Conservation (phyloP, 148 eudicot genomes). For the Beta vulgaris region DNA sequence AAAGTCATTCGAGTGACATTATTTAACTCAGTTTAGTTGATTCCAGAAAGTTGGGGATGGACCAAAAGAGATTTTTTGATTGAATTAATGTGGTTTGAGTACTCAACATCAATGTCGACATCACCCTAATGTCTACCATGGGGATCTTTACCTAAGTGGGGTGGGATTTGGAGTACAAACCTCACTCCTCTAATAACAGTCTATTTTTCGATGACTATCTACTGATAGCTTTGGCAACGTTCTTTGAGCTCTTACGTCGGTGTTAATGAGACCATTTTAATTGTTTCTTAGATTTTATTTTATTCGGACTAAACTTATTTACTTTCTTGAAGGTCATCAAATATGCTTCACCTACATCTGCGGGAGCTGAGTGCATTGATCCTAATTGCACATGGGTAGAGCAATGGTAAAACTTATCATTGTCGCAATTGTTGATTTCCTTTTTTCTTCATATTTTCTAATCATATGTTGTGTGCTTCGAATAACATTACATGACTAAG, state of each 20-base stretch:
- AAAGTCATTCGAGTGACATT: too few relatives aligned
- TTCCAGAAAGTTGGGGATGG: too few relatives aligned
- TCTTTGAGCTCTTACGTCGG: background rate
- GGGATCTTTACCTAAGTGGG: too few relatives aligned
- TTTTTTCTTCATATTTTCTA: background rate
- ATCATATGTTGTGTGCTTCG: background rate
- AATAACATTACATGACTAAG: background rate
- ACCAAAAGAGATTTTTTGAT: too few relatives aligned
- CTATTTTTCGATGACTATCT: too few relatives aligned
- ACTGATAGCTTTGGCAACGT: too few relatives aligned
- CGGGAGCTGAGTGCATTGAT: constrained; percentile 57
- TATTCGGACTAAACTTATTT: background rate
- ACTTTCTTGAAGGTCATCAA: constrained; percentile 42
- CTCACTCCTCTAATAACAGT: too few relatives aligned
- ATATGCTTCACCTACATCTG: constrained; percentile 49
- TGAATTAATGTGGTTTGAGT: too few relatives aligned
- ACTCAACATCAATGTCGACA: too few relatives aligned
- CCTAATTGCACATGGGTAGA: constrained; percentile 50
- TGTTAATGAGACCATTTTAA: background rate
- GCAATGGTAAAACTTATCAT: constrained; percentile 35
- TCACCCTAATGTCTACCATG: too few relatives aligned
- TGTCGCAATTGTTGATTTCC: constrained; percentile 6
- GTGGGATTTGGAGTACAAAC: too few relatives aligned
- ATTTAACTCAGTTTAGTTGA: too few relatives aligned
- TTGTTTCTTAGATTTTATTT: background rate